A percentile compares a stretch with the other conserved stretches of the same genome.
Conservation (phyloP, 2,329 filamentous ascomycete species). For the Beauveria pseudobassiana region DNA sequence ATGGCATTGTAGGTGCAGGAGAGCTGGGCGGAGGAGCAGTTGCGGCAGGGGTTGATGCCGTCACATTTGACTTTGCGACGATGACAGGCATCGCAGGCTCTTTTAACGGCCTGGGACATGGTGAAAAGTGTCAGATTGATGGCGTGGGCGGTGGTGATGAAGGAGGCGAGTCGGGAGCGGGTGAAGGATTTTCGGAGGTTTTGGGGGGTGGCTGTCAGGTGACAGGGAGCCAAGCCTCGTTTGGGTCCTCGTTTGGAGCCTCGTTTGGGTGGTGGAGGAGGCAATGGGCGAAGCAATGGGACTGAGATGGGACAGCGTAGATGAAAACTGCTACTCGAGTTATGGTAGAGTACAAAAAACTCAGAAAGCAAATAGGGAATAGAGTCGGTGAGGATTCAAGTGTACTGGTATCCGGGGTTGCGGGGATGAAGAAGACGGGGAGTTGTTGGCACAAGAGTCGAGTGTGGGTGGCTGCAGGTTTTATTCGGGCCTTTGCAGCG, state of each 20-base stretch:
- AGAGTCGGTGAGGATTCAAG: not conserved
- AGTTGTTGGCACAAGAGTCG: not conserved
- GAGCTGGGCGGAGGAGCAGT: conserved; percentile 60
- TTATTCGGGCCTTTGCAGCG: conserved; percentile 11
- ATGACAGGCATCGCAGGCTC: conserved; percentile 67
- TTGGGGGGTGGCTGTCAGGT: not conserved
- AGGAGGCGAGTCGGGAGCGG: not conserved
- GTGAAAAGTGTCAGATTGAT: conserved; percentile 14
- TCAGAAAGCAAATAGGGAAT: not conserved
- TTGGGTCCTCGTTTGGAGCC: not conserved
- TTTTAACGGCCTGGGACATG: conserved; percentile 47
- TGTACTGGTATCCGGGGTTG: not conserved
- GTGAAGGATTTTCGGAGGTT: conserved; percentile 1
- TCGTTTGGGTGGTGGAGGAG: not conserved
- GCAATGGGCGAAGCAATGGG: not conserved
- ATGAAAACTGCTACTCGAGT: not conserved
- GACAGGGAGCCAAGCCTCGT: conserved; percentile 1
- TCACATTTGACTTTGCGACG: conserved; percentile 70
- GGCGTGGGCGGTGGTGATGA: not conserved
- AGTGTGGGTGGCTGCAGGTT: conserved; percentile 5
- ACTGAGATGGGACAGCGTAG: not conserved
- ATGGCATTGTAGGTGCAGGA: conserved; percentile 68
- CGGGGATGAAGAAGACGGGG: not conserved
- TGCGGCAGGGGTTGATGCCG: conserved; percentile 61
- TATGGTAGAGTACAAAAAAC: not conserved